These are phyloP conservation scores for Sporothrix luriei DNA, from an alignment of 2,329 filamentous ascomycete species.

Conservation along the genomic window DNA sequence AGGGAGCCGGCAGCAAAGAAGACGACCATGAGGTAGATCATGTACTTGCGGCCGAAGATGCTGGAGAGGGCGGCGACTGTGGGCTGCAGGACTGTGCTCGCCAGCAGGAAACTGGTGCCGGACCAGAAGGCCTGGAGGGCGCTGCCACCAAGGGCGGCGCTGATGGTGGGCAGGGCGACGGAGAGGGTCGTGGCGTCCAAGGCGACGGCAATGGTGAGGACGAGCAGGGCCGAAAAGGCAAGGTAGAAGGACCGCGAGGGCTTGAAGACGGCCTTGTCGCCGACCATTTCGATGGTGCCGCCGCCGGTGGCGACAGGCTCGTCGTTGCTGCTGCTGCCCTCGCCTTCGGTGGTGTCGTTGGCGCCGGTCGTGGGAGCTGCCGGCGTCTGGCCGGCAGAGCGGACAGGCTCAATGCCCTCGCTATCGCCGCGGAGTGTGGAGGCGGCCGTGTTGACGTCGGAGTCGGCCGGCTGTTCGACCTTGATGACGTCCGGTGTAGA, in stretches of 20 bases:
- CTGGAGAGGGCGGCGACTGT: slow-evolving; percentile 40
- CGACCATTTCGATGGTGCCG: slow-evolving; percentile 35
- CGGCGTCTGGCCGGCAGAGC: not conserved
- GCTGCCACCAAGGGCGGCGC: slow-evolving; percentile 53
- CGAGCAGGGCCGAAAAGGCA: slow-evolving; percentile 55
- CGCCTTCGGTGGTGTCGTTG: slow-evolving; percentile 2
- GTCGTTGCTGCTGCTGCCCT: slow-evolving; percentile 15
- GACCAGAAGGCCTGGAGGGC: slow-evolving; percentile 70
- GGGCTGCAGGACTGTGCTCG: slow-evolving; percentile 62
- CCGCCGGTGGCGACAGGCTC: slow-evolving; percentile 24
- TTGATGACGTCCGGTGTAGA: slow-evolving; percentile 20
- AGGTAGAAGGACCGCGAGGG: slow-evolving; percentile 48
- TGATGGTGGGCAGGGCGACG: slow-evolving; percentile 59
- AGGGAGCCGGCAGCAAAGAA: slow-evolving; percentile 40
- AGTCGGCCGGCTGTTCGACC: slow-evolving; percentile 12
- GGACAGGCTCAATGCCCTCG: slow-evolving; percentile 1
- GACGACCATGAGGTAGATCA: slow-evolving; percentile 34
- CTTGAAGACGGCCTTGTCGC: slow-evolving; percentile 40
- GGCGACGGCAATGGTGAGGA: slow-evolving; percentile 63
- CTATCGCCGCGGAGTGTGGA: slow-evolving; percentile 2
- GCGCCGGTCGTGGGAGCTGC: not conserved
- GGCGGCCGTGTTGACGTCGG: slow-evolving; percentile 26
- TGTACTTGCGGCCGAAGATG: slow-evolving; percentile 37
- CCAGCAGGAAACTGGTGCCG: slow-evolving; percentile 69
- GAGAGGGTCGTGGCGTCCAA: slow-evolving; percentile 67